Percentiles rank a stretch among this genome's conserved stretches.
Evolutionary conservation across 345 rosid genomes (phyloP).

Genomic region (Psidium guajava): DNA sequence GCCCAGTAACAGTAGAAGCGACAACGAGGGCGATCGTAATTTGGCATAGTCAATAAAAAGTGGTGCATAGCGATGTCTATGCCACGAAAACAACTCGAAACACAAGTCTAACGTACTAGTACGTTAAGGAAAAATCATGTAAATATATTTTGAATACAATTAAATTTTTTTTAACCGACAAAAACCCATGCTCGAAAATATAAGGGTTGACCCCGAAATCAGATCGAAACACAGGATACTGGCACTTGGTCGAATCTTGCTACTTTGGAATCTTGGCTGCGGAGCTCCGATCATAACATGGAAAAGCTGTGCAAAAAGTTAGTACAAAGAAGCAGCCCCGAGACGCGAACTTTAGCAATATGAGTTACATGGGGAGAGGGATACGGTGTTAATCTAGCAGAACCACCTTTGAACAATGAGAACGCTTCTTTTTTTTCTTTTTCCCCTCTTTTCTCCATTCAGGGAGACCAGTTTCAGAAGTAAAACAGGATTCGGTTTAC

Average conservation of each 20-base stretch:
- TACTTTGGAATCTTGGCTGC: not conserved
- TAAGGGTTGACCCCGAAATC: not conserved
- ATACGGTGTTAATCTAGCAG: not conserved
- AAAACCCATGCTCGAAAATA: not conserved
- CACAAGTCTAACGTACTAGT: not conserved
- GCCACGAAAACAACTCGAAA: not conserved
- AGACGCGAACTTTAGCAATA: not conserved
- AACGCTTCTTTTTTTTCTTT: not conserved
- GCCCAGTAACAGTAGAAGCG: not conserved
- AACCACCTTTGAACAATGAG: not conserved
- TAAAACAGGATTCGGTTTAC: conserved; percentile 4
- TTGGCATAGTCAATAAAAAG: not conserved
- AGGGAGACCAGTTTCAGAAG: not conserved
- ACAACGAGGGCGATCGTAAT: not conserved
- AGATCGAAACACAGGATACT: not conserved
- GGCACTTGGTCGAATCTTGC: not conserved
- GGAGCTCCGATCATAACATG: not conserved
- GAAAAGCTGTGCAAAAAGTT: not conserved
- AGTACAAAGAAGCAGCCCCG: not conserved
- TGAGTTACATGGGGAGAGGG: not conserved
- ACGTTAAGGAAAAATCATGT: not conserved
- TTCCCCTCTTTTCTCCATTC: not conserved
- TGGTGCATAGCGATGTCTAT: not conserved
- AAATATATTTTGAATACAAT: not conserved
- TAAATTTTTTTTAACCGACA: not conserved